phyloP scores from a whole-genome alignment of 345 rosid species.

The Rhodamnia rubescens region DNA sequence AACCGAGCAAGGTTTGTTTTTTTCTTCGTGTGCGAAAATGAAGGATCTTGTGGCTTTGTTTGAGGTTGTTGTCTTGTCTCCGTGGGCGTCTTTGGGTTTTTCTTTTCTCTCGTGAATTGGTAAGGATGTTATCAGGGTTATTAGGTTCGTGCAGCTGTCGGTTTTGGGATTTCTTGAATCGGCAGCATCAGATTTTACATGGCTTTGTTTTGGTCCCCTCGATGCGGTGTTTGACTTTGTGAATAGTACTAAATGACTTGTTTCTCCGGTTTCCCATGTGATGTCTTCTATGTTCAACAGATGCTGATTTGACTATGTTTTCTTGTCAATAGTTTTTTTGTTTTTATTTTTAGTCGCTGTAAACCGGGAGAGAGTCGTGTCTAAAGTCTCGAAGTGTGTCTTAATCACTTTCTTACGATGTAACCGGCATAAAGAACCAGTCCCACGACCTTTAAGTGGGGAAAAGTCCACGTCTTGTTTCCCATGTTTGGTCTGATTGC shows the following conservation, averaged over 20 bases:
- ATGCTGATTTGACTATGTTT: neutral
- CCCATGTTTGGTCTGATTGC: neutral
- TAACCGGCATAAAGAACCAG: neutral
- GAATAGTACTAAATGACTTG: neutral
- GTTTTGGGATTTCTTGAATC: neutral
- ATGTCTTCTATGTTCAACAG: neutral
- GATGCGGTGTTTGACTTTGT: neutral
- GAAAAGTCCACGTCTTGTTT: neutral
- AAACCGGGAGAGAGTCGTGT: constrained; percentile 7
- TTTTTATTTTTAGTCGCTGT: neutral
- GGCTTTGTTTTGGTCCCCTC: constrained; percentile 1
- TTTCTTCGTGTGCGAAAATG: neutral
- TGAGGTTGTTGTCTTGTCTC: neutral
- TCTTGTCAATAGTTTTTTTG: neutral
- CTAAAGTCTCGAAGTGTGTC: constrained; percentile 14
- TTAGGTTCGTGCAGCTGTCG: neutral
- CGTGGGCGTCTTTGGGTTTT: neutral
- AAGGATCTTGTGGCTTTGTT: neutral
- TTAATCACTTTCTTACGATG: constrained; percentile 9
- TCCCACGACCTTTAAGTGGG: neutral
- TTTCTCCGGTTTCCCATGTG: neutral
- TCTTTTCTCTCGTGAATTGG: neutral
- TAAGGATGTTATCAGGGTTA: neutral
- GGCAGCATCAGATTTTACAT: neutral
- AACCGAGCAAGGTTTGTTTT: neutral